Evolutionary conservation across 1,139 yeast species (phyloP).

Genomic region (Sugiyamaella grinbergsii): DNA sequence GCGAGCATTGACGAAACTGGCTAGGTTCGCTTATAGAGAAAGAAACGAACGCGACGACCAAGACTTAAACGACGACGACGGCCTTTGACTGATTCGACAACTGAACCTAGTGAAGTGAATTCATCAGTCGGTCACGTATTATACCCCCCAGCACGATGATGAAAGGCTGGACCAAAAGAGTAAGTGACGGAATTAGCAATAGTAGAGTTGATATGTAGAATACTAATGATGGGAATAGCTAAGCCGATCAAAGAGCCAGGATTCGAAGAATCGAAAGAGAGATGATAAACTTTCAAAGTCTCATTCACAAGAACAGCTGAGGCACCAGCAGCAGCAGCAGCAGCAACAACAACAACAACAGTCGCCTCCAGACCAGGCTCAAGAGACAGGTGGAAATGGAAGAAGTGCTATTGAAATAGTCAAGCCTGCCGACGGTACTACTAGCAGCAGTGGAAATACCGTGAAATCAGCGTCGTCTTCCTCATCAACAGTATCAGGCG

Average conservation of each 20-base stretch:
- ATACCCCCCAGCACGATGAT: constrained; percentile 35
- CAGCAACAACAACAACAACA: no score
- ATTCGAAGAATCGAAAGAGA: constrained; percentile 28
- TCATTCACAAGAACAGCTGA: constrained; percentile 28
- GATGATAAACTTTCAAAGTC: constrained; percentile 27
- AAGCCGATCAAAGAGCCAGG: constrained; percentile 38
- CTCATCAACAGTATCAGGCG: neutral
- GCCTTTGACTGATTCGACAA: neutral
- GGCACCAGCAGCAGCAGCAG: no score
- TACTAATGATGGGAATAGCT: constrained; percentile 27
- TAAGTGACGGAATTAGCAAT: constrained; percentile 16
- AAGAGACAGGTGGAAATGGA: constrained; percentile 5
- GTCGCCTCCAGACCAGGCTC: constrained; percentile 1
- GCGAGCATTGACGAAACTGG: no score
- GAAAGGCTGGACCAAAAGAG: constrained; percentile 47
- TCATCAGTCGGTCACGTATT: neutral
- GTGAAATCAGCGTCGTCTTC: constrained; percentile 3
- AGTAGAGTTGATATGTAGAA: neutral
- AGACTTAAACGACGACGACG: no score
- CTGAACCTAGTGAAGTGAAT: neutral
- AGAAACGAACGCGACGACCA: no score
- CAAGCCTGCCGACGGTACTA: constrained; percentile 8
- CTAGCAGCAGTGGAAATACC: neutral
- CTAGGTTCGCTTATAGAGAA: no score
- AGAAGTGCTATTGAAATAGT: constrained; percentile 14